Conservation (phyloP, 805 yeast genomes). For the Candida koratica region DNA sequence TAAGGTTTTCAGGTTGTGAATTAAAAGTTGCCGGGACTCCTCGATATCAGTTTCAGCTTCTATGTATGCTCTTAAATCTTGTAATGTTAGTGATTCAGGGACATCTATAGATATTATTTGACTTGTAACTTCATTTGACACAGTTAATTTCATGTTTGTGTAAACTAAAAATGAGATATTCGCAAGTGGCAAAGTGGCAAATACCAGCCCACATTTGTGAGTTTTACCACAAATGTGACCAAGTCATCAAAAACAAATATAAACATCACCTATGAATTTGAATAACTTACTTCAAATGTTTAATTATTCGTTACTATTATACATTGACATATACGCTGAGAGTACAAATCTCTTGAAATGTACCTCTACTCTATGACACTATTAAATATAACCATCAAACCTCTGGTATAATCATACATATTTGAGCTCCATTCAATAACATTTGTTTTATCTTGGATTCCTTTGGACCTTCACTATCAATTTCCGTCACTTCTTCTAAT, state of each 20-base stretch:
- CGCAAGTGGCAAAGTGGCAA: background rate
- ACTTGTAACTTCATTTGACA: constrained; percentile 22
- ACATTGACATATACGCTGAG: background rate
- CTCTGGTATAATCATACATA: constrained; percentile 53
- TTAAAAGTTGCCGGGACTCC: constrained; percentile 44
- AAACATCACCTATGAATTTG: background rate
- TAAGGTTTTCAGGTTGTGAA: constrained; percentile 44
- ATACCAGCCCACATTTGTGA: too few species aligned
- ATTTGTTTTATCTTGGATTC: constrained; percentile 51
- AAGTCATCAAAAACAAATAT: background rate
- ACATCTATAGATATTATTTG: constrained; percentile 52
- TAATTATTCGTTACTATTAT: constrained; percentile 1
- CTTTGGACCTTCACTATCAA: constrained; percentile 41
- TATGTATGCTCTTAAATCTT: constrained; percentile 68
- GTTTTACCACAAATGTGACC: background rate
- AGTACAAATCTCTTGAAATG: too few species aligned
- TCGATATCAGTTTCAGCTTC: constrained; percentile 63
- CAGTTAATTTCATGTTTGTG: constrained; percentile 24
- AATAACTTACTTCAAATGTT: too few species aligned
- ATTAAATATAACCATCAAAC: too few species aligned
- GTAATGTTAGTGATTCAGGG: constrained; percentile 56
- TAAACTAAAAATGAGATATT: background rate
- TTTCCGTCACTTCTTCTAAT: constrained; percentile 72
- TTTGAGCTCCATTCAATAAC: constrained; percentile 67
- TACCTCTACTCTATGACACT: too few species aligned